phyloP scores from a whole-genome alignment of 345 rosid genomes.

The Laguncularia racemosa region DNA sequence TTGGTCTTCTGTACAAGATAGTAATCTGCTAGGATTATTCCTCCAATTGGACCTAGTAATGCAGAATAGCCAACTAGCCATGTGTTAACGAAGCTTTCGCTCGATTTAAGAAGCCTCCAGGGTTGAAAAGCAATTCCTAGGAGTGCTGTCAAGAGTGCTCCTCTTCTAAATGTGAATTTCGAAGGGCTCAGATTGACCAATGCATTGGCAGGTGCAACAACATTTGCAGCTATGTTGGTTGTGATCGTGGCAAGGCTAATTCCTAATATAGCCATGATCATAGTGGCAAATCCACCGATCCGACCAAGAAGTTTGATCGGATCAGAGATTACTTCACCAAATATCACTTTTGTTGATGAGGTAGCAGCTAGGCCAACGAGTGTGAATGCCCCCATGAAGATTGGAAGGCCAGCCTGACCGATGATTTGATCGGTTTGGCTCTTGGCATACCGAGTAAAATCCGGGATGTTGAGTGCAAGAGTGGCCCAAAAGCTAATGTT shows the following conservation, averaged over 20 bases:
- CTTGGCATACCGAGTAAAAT: constrained; percentile 74
- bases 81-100: constrained; percentile 92
- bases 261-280: constrained; percentile 57
- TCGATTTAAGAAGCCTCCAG: constrained; percentile 74
- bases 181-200: constrained; percentile 82
- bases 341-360: constrained; percentile 66
- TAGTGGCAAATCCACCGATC: constrained; percentile 67
- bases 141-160: constrained; percentile 75
- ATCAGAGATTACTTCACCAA: constrained; percentile 66
- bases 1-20: constrained; percentile 42
- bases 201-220: constrained; percentile 89
- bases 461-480: constrained; percentile 84
- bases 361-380: constrained; percentile 83
- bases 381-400: constrained; percentile 87
- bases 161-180: constrained; percentile 68
- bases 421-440: constrained; percentile 68
- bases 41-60: constrained; percentile 78
- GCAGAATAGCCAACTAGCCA: constrained; percentile 95
- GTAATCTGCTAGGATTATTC: constrained; percentile 68
- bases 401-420: constrained; percentile 79
- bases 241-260: constrained; percentile 79
- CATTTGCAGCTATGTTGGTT: constrained; percentile 92
- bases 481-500: constrained; percentile 96
- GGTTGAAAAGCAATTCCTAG: constrained; percentile 86
- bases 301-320: constrained; percentile 70